A percentile compares a stretch with the other conserved stretches of the same genome.
Evolutionary conservation across 345 rosid genomes (phyloP).

Genomic region (Citrus trifoliata): DNA sequence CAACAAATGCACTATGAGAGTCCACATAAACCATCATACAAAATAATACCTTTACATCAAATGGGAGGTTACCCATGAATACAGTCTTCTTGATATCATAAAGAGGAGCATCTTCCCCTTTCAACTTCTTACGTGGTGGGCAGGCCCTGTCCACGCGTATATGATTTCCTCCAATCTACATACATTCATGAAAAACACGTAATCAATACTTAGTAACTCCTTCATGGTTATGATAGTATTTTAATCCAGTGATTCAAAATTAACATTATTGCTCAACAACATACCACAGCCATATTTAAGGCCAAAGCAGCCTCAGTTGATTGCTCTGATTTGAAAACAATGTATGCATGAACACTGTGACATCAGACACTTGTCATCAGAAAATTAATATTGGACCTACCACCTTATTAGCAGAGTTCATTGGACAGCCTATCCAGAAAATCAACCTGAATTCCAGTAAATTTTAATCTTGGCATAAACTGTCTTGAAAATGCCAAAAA

Average conservation of each 20-base stretch:
- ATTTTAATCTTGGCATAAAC: not conserved
- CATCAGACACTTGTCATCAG: slow-evolving; percentile 13
- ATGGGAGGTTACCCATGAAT: slow-evolving; percentile 93
- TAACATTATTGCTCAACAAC: slow-evolving; percentile 12
- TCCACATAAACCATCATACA: not conserved
- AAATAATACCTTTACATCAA: slow-evolving; percentile 77
- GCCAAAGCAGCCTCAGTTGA: slow-evolving; percentile 80
- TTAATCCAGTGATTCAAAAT: not conserved
- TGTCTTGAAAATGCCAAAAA: not conserved
- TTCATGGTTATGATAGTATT: not conserved
- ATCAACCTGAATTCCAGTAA: not conserved
- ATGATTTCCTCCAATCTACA: slow-evolving; percentile 83
- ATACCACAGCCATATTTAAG: slow-evolving; percentile 91
- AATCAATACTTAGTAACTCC: slow-evolving; percentile 1
- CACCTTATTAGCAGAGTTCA: not conserved
- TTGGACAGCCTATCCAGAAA: not conserved
- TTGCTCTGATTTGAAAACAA: slow-evolving; percentile 79
- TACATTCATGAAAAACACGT: slow-evolving; percentile 3
- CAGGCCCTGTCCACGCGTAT: slow-evolving; percentile 95
- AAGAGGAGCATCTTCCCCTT: slow-evolving; percentile 48
- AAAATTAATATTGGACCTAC: not conserved
- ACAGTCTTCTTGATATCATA: slow-evolving; percentile 86
- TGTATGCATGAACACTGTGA: slow-evolving; percentile 87
- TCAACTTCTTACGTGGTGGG: slow-evolving; percentile 92
- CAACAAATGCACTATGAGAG: not conserved